Percentiles rank a stretch among this genome's conserved stretches.
phyloP scores from a whole-genome alignment of 345 rosid species.

The Leavenworthia alabamica region DNA sequence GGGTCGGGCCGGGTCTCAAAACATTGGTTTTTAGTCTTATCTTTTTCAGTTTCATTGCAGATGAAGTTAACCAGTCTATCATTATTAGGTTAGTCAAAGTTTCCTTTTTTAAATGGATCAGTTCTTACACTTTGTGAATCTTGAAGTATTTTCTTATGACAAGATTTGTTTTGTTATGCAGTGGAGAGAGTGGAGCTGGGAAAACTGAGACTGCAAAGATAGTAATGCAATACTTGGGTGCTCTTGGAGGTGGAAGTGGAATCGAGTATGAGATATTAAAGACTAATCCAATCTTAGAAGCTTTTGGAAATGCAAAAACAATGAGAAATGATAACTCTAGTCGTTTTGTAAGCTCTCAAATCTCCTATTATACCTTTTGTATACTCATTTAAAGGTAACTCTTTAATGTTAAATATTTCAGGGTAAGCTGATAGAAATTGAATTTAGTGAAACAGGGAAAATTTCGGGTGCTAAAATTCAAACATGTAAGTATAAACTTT shows the following conservation, averaged over 20 bases:
- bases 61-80: constrained; percentile 98
- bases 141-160: constrained; percentile 12
- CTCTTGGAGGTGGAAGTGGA: constrained; percentile 99
- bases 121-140: constrained; percentile 7
- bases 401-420: constrained; percentile 17
- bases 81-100: constrained; percentile 73
- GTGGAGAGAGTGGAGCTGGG: constrained; percentile 99
- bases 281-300: constrained; percentile 93
- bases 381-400: background rate
- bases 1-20: no score
- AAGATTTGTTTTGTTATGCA: constrained; percentile 36
- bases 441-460: constrained; percentile 93
- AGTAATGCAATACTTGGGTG: constrained; percentile 98
- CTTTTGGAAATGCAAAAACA: constrained; percentile 98
- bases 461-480: constrained; percentile 96
- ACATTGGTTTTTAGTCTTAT: constrained; percentile 21
- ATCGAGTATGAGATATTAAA: constrained; percentile 91
- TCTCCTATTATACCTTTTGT: background rate
- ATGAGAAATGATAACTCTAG: constrained; percentile 92
- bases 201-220: constrained; percentile 99
- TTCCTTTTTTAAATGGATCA: background rate
- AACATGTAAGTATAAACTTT: constrained; percentile 39
- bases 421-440: constrained; percentile 94
- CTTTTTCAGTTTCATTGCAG: constrained; percentile 39
- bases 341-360: constrained; percentile 74